Evolutionary conservation across 306 rosid genomes (phyloP).

Genomic region (Lathyrus tuberosus): DNA sequence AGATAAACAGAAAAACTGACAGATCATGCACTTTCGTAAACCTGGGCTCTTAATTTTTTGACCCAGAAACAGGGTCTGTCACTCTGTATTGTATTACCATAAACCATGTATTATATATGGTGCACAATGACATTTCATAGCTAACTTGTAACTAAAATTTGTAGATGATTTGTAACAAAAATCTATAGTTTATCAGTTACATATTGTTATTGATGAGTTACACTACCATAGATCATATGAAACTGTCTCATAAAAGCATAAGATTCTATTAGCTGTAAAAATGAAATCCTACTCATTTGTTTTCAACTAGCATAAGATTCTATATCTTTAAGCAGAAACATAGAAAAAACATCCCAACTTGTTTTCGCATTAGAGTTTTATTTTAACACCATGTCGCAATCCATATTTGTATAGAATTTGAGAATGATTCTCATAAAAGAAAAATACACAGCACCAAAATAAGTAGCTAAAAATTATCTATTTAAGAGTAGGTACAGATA

Average conservation of each 20-base stretch:
- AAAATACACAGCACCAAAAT: neutral
- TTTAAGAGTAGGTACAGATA: no score
- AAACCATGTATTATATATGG: neutral
- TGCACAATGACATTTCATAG: neutral
- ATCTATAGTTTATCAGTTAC: neutral
- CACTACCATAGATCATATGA: neutral
- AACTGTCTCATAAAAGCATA: neutral
- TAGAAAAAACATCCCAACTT: neutral
- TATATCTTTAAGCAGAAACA: neutral
- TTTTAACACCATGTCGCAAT: neutral
- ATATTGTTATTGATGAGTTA: neutral
- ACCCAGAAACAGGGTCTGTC: slow-evolving; percentile 1
- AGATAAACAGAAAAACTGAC: slow-evolving; percentile 6
- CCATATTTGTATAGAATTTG: neutral
- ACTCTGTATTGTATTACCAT: neutral
- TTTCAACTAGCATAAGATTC: neutral
- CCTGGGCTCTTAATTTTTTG: neutral
- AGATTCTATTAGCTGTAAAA: neutral
- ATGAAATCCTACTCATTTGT: neutral
- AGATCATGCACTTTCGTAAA: neutral
- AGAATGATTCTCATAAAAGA: neutral
- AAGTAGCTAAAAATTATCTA: no score
- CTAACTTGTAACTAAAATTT: neutral
- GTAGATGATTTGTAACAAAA: neutral
- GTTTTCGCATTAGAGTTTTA: neutral